These are phyloP conservation scores for Musa balbisiana DNA, from an alignment of 202 grass and related monocot genomes.

Conservation along the genomic window DNA sequence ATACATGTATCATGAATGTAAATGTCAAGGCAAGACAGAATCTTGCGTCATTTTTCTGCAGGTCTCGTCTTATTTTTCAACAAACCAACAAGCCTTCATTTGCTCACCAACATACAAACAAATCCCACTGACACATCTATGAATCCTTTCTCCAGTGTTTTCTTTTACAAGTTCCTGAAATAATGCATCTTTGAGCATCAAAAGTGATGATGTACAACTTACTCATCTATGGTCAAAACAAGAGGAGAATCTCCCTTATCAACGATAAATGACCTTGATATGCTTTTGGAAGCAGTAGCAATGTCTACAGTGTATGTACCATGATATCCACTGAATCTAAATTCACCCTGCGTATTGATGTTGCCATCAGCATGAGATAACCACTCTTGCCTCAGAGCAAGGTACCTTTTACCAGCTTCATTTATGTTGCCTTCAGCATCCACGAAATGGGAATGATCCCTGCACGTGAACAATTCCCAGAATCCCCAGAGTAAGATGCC, in stretches of 20 bases:
- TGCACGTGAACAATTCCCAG: slow-evolving; percentile 87
- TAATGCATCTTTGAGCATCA: too few species aligned
- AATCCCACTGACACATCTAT: too few species aligned
- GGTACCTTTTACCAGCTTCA: slow-evolving; percentile 78
- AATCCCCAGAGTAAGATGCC: slow-evolving; percentile 86
- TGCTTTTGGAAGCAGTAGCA: slow-evolving; percentile 26
- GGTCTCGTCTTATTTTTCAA: too few species aligned
- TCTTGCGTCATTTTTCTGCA: too few species aligned
- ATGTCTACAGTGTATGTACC: slow-evolving; percentile 68
- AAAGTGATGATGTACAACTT: too few species aligned
- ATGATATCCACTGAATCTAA: slow-evolving; percentile 78
- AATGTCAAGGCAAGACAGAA: too few species aligned
- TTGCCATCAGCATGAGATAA: slow-evolving; percentile 37
- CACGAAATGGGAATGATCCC: slow-evolving; percentile 62
- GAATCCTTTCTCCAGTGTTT: too few species aligned
- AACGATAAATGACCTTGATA: slow-evolving; percentile 51
- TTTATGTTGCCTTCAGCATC: slow-evolving; percentile 68
- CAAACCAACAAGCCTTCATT: too few species aligned
- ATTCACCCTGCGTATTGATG: slow-evolving; percentile 37
- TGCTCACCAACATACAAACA: too few species aligned
- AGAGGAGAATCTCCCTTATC: slow-evolving; percentile 57
- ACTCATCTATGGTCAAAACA: slow-evolving; percentile 33
- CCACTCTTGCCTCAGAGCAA: slow-evolving; percentile 91
- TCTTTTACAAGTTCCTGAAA: too few species aligned
- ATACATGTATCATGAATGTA: too few species aligned